Evolutionary conservation across 768 basidiomycete species (phyloP).

Genomic region (Pleurotus tuoliensis): DNA sequence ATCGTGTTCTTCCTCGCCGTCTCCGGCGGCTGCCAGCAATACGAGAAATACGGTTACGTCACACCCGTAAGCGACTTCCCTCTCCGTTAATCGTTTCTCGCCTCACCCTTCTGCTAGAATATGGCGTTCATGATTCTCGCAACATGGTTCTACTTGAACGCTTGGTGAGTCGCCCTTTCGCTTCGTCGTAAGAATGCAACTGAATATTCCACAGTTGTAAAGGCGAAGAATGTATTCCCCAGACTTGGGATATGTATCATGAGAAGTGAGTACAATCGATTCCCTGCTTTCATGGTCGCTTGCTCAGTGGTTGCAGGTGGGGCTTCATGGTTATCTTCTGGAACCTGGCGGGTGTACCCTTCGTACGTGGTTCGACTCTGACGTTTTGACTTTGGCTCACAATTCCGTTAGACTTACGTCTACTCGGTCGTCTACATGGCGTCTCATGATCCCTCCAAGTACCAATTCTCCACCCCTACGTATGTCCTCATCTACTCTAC

Average conservation of each 20-base stretch:
- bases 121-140: constrained; percentile 96
- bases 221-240: constrained; percentile 92
- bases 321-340: constrained; percentile 99
- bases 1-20: constrained; percentile 91
- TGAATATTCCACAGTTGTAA: constrained; percentile 54
- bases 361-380: constrained; percentile 44
- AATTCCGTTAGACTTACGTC: constrained; percentile 70
- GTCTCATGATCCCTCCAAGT: constrained; percentile 83
- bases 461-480: constrained; percentile 76
- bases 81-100: not conserved
- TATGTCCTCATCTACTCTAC: constrained; percentile 73
- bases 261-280: constrained; percentile 67
- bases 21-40: constrained; percentile 93
- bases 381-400: constrained; percentile 4
- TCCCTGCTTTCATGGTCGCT: constrained; percentile 2
- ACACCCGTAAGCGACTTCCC: constrained; percentile 63
- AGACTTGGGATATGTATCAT: constrained; percentile 99
- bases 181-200: not conserved
- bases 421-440: constrained; percentile 99
- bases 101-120: constrained; percentile 49
- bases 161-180: constrained; percentile 52
- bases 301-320: constrained; percentile 44
- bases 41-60: constrained; percentile 87
- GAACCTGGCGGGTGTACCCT: constrained; percentile 92
- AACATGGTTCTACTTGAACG: constrained; percentile 95